Evolutionary conservation across 805 yeast species (phyloP), one percentile per base, ranked within the genome.

Genomic region (Zygosaccharomyces rouxii): DNA sequence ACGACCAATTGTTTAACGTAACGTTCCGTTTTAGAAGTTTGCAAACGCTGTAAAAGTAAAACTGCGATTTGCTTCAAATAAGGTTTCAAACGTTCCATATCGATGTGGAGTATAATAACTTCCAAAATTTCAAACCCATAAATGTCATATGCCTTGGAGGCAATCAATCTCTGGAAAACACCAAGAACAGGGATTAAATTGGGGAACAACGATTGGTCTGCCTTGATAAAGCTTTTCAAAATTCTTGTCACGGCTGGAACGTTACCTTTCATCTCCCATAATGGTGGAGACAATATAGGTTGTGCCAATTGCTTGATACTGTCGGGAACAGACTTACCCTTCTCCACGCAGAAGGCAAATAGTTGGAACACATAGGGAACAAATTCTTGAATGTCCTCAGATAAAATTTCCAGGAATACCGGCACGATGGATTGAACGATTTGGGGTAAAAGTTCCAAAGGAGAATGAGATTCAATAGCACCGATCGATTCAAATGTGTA

Each of bases 191-290:
- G 96, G 30, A 86, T 78, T 37, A 89, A 64, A 42, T 74, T 77
- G n/a, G 60, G 57, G 41, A 69, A 74, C 2, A 67, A 57, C 2
- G 56, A 46, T 7, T 59, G 56, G 35, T 74, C 74, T 14, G 64
- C 64, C 25, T 65, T 60, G n/a, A 81, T 69, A 18, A 92, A 81
- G 5, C 88, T 81, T 47, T 81, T 77, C 35, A 94, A 71, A 44
- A 94, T 72, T 57, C 97, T 79, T 0, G 95, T 84, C 18, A 92
- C 80, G 2, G 97, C 97, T 2, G 99, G 99, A 30, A 92, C 81
- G 57, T 92, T 94, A 13, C 98, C 99, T 55, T 82, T 77, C 52
- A 79, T 80, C 66, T 94, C 98, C 99, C 99, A 94, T 31, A 90
- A 83, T 5, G 81, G 66, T n/a, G 98, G 97, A 1, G 96, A 79